Evolutionary conservation across 768 basidiomycete species (phyloP).

Genomic region (Floccularia luteovirens): DNA sequence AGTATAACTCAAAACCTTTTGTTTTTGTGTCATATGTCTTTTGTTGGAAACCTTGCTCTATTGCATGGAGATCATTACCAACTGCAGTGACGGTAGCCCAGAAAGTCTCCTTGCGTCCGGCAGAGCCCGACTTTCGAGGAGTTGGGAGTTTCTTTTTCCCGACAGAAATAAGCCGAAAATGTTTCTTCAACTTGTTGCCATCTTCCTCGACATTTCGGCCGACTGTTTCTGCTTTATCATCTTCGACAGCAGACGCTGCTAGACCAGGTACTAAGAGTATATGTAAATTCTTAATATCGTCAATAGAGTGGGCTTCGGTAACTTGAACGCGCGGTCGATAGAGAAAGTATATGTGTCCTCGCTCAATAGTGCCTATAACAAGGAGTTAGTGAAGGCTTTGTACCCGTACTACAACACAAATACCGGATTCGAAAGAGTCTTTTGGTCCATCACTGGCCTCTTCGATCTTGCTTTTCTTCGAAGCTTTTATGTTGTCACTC

Average conservation of each 20-base stretch:
- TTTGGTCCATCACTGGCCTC: no score
- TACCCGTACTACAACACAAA: no score
- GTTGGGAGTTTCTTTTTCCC: conserved; percentile 56
- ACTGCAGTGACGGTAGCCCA: conserved; percentile 46
- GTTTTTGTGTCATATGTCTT: conserved; percentile 59
- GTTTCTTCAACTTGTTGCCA: conserved; percentile 34
- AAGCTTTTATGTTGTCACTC: no score
- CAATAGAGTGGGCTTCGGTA: conserved; percentile 44
- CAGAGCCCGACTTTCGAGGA: conserved; percentile 20
- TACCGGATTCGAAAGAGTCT: no score
- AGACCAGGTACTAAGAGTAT: conserved; percentile 53
- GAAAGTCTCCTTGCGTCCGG: conserved; percentile 37
- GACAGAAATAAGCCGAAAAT: conserved; percentile 41
- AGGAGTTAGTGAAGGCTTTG: no score
- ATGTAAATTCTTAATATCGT: conserved; percentile 51
- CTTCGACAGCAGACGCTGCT: conserved; percentile 29
- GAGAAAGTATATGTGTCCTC: conserved; percentile 60
- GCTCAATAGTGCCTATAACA: conserved; percentile 42
- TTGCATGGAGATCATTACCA: conserved; percentile 38
- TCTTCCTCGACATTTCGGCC: conserved; percentile 25
- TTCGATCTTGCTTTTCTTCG: no score
- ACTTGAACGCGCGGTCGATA: conserved; percentile 51
- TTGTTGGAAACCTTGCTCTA: conserved; percentile 41
- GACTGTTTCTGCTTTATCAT: conserved; percentile 12
- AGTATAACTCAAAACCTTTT: no score